Conservation (phyloP, 2,329 filamentous ascomycete genomes). For the Massarina eburnea region DNA sequence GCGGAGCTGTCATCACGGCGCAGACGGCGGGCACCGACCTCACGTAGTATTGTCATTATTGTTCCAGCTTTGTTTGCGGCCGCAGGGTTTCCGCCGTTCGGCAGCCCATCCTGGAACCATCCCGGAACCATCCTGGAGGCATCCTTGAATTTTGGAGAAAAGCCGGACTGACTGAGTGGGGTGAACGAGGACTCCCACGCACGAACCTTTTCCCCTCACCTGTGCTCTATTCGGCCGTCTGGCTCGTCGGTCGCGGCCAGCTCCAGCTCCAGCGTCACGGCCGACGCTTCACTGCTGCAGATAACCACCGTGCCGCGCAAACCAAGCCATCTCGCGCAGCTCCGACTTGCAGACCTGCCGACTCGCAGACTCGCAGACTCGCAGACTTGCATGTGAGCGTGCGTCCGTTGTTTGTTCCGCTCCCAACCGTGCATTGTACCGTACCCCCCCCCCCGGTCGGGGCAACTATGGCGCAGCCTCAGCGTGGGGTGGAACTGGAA, state of each 20-base stretch:
- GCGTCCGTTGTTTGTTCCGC: not conserved
- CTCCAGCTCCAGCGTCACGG: too few species aligned
- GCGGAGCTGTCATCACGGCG: too few species aligned
- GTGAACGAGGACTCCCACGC: not conserved
- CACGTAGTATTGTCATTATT: too few species aligned
- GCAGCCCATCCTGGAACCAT: not conserved
- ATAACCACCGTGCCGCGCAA: not conserved
- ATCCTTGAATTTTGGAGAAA: too few species aligned
- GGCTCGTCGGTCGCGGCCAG: not conserved
- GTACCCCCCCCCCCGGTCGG: not conserved
- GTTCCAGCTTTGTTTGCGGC: not conserved
- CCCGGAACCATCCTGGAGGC: too few species aligned
- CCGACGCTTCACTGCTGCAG: too few species aligned
- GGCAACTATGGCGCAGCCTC: constrained; percentile 8
- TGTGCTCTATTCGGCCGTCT: not conserved
- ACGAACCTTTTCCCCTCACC: not conserved
- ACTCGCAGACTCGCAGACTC: not conserved
- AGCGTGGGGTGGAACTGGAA: constrained; percentile 42
- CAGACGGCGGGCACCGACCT: too few species aligned
- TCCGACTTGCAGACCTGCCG: not conserved
- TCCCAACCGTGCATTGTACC: not conserved
- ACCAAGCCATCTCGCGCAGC: not conserved
- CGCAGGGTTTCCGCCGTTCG: not conserved
- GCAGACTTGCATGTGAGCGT: not conserved
- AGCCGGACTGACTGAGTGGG: not conserved